Evolutionary conservation across 441 rosid species (phyloP).

Genomic region (Erodium moschatum): DNA sequence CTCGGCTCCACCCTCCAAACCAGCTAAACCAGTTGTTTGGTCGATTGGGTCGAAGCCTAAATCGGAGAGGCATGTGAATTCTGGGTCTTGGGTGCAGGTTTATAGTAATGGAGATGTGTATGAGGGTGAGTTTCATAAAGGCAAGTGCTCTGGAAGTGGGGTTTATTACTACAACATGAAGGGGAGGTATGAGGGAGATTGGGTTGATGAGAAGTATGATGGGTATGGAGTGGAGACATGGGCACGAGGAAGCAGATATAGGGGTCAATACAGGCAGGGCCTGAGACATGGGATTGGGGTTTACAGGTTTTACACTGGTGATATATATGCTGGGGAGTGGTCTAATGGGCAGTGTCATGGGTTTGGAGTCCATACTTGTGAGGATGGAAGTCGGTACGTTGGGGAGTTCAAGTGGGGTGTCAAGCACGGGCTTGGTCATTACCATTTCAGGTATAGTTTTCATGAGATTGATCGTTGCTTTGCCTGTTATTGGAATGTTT

Average conservation of each 20-base stretch:
- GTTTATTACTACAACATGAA: slow-evolving; percentile 45
- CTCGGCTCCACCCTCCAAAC: slow-evolving; percentile 23
- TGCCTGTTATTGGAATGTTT: not conserved
- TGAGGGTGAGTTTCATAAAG: slow-evolving; percentile 53
- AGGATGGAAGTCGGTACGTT: too few relatives aligned
- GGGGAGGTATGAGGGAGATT: slow-evolving; percentile 56
- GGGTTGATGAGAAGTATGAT: slow-evolving; percentile 29
- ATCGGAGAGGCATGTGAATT: slow-evolving; percentile 25
- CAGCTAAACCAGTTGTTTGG: slow-evolving; percentile 42
- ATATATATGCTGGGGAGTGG: too few relatives aligned
- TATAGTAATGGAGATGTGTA: slow-evolving; percentile 44
- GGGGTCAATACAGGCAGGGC: slow-evolving; percentile 56
- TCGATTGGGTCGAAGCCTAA: slow-evolving; percentile 53
- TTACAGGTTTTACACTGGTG: slow-evolving; percentile 47
- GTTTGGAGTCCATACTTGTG: too few relatives aligned
- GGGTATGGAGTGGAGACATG: slow-evolving; percentile 53
- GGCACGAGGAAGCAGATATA: slow-evolving; percentile 58
- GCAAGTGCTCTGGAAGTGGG: slow-evolving; percentile 59
- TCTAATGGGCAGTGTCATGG: too few relatives aligned
- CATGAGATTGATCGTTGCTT: not conserved
- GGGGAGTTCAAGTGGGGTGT: slow-evolving; percentile 21
- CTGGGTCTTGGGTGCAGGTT: slow-evolving; percentile 47
- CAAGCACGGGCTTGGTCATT: slow-evolving; percentile 53
- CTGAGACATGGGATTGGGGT: slow-evolving; percentile 56
- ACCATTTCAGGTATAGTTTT: slow-evolving; percentile 46